phyloP scores from a whole-genome alignment of 768 basidiomycete genomes.

The Lactarius quietus region DNA sequence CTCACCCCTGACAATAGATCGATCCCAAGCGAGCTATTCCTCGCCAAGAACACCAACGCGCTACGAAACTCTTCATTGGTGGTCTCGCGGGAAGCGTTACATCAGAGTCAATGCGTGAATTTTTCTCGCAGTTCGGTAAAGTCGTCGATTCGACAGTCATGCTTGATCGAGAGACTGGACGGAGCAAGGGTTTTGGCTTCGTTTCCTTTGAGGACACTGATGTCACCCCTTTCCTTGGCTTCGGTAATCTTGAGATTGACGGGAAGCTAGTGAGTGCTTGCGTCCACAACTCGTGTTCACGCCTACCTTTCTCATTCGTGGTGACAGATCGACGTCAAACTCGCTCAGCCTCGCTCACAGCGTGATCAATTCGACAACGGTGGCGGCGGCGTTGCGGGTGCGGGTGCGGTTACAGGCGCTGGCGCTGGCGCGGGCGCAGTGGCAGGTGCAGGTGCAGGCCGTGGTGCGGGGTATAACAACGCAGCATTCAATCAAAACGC shows the following conservation, averaged over 20 bases:
- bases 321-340: conserved; percentile 87
- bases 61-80: conserved; percentile 93
- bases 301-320: neutral
- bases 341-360: conserved; percentile 85
- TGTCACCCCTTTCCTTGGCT: conserved; percentile 81
- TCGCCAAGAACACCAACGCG: conserved; percentile 86
- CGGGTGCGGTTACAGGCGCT: neutral
- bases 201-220: conserved; percentile 89
- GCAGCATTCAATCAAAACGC: conserved; percentile 39
- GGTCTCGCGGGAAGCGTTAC: conserved; percentile 87
- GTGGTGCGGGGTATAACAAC: conserved; percentile 34
- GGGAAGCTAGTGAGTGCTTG: conserved; percentile 73
- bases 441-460: conserved; percentile 6
- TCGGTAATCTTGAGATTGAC: conserved; percentile 83
- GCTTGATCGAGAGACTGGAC: conserved; percentile 90
- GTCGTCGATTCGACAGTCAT: conserved; percentile 98
- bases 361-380: conserved; percentile 45
- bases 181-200: conserved; percentile 96
- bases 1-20: conserved; percentile 54
- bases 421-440: neutral
- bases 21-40: conserved; percentile 98
- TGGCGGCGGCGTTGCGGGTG: neutral
- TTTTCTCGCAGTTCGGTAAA: conserved; percentile 89
- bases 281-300: neutral
- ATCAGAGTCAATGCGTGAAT: conserved; percentile 86